A percentile compares a stretch with the other conserved stretches of the same genome.
Conservation (phyloP, 2,329 filamentous ascomycete species). For the Aspergillus pseudotamarii region DNA sequence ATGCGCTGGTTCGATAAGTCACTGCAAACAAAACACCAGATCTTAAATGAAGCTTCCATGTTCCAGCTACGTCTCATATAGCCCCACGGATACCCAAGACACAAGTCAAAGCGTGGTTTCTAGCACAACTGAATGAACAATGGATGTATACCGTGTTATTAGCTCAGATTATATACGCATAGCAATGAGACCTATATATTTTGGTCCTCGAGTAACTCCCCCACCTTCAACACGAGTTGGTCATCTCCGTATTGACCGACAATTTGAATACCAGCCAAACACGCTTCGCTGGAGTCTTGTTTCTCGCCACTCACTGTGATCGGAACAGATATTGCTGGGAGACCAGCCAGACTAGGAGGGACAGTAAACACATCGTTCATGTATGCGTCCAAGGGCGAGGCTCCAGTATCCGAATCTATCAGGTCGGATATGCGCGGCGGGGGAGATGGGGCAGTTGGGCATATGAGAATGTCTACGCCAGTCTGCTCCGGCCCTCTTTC, state of each 20-base stretch:
- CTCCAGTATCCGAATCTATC: conserved; percentile 22
- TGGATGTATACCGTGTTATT: background rate
- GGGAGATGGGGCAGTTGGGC: conserved; percentile 79
- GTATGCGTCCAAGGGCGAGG: conserved; percentile 69
- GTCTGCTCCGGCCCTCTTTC: conserved; percentile 9
- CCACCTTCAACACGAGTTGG: conserved; percentile 43
- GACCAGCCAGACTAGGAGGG: conserved; percentile 85
- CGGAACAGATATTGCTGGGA: conserved; percentile 86
- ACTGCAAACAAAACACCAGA: background rate
- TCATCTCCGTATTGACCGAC: conserved; percentile 54
- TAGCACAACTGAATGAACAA: background rate
- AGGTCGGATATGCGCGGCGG: conserved; percentile 68
- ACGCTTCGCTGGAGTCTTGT: conserved; percentile 14
- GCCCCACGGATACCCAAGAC: background rate
- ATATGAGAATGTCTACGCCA: conserved; percentile 79
- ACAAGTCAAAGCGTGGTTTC: background rate
- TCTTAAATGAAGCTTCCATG: background rate
- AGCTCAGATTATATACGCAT: background rate
- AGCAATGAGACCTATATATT: conserved; percentile 10
- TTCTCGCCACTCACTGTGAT: conserved; percentile 44
- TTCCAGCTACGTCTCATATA: background rate
- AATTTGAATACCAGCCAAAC: conserved; percentile 47
- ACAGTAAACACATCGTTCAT: conserved; percentile 96
- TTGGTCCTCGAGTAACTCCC: conserved; percentile 37
- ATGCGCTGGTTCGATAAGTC: background rate